phyloP scores from a whole-genome alignment of 108 stramenopile genomes.

The Cyclostephanos tholiformis region DNA sequence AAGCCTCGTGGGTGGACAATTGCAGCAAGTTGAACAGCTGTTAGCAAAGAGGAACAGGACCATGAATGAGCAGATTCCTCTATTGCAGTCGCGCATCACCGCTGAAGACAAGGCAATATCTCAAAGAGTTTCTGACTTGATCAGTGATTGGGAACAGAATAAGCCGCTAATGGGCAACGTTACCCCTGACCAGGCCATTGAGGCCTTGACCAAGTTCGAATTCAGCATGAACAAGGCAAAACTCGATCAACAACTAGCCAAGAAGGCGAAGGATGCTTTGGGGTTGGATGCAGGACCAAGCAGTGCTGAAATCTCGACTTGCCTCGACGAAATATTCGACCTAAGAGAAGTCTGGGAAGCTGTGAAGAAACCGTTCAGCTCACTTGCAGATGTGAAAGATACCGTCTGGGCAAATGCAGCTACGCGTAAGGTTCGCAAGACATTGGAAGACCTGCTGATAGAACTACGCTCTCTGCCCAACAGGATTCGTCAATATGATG shows the following conservation, averaged over 20 bases:
- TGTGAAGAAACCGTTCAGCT: constrained; percentile 63
- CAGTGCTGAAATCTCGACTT: constrained; percentile 57
- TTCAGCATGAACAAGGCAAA: constrained; percentile 75
- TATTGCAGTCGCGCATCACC: constrained; percentile 89
- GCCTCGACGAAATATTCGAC: constrained; percentile 78
- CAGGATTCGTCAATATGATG: constrained; percentile 95
- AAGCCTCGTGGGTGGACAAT: constrained; percentile 80
- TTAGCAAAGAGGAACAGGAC: constrained; percentile 76
- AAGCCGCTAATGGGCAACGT: constrained; percentile 90
- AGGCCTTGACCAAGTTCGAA: constrained; percentile 83
- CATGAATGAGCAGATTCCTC: constrained; percentile 93
- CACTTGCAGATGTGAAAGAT: constrained; percentile 82
- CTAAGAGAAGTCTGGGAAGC: constrained; percentile 94
- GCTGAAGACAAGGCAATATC: constrained; percentile 89
- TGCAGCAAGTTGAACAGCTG: constrained; percentile 87
- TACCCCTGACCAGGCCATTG: constrained; percentile 77
- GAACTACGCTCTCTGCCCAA: constrained; percentile 92
- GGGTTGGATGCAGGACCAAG: constrained; percentile 70
- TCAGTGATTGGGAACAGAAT: constrained; percentile 79
- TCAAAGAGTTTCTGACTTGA: constrained; percentile 72
- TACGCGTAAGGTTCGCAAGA: constrained; percentile 84
- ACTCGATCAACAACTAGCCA: constrained; percentile 78
- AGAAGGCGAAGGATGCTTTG: constrained; percentile 88
- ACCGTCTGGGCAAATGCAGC: constrained; percentile 84
- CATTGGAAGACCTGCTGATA: constrained; percentile 85